Percentiles rank a stretch among this genome's conserved stretches.
These are phyloP conservation scores for Cordia subcordata DNA, from an alignment of 257 asterid genomes.

Conservation along the genomic window DNA sequence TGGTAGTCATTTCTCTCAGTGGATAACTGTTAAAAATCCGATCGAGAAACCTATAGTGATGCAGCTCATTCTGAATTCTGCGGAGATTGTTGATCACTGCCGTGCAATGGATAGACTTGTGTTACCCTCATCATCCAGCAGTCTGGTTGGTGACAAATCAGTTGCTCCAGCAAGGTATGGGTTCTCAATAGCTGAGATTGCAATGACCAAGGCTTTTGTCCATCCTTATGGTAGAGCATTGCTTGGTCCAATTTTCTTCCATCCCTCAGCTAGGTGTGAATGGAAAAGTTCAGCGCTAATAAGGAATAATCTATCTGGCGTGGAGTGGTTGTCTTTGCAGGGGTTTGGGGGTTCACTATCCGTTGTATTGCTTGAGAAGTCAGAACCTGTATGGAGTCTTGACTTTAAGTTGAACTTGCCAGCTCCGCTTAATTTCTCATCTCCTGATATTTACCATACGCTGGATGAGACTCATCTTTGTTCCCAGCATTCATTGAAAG, in stretches of 20 bases:
- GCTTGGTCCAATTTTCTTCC: conserved; percentile 83
- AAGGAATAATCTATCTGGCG: conserved; percentile 87
- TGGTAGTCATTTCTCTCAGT: conserved; percentile 56
- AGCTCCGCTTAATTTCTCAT: conserved; percentile 30
- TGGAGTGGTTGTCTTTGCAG: conserved; percentile 72
- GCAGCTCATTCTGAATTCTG: conserved; percentile 79
- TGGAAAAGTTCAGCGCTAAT: conserved; percentile 77
- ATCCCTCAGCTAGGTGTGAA: conserved; percentile 71
- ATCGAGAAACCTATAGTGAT: conserved; percentile 54
- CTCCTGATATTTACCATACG: conserved; percentile 27
- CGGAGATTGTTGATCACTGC: conserved; percentile 66
- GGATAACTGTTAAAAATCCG: conserved; percentile 68
- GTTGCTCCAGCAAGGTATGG: conserved; percentile 63
- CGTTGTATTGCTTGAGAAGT: conserved; percentile 60
- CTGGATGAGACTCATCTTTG: conserved; percentile 40
- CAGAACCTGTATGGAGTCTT: conserved; percentile 46
- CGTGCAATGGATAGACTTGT: conserved; percentile 35
- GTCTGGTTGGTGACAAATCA: conserved; percentile 38
- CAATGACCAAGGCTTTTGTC: conserved; percentile 70
- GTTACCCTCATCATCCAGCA: conserved; percentile 45
- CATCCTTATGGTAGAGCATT: conserved; percentile 56
- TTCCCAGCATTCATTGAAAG: conserved; percentile 50
- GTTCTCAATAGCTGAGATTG: conserved; percentile 71
- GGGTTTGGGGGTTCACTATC: conserved; percentile 79
- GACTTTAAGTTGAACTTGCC: conserved; percentile 58